Conservation (phyloP, 108 stramenopile species). For the Discostella stelligeroides region DNA sequence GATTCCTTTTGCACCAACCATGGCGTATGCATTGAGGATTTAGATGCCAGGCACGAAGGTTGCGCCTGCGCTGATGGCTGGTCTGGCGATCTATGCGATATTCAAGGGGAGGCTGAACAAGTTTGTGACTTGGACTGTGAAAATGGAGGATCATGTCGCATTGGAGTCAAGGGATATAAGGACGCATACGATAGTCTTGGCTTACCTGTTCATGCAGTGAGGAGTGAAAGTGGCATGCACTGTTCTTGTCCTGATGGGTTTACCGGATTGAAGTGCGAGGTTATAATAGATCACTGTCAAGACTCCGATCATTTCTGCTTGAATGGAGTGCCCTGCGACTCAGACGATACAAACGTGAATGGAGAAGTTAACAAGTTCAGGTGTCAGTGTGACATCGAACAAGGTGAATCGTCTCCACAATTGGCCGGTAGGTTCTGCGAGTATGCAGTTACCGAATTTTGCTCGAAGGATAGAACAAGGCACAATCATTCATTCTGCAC, state of each 20-base stretch:
- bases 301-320: slow-evolving; percentile 51
- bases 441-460: slow-evolving; percentile 50
- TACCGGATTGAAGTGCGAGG: slow-evolving; percentile 67
- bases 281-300: slow-evolving; percentile 51
- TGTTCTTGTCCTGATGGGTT: slow-evolving; percentile 62
- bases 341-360: slow-evolving; percentile 17
- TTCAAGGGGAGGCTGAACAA: slow-evolving; percentile 27
- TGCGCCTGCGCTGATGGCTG: slow-evolving; percentile 40
- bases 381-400: slow-evolving; percentile 22
- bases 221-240: slow-evolving; percentile 55
- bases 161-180: slow-evolving; percentile 48
- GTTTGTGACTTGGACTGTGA: slow-evolving; percentile 36
- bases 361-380: slow-evolving; percentile 30
- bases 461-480: slow-evolving; percentile 23
- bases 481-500: slow-evolving; percentile 36
- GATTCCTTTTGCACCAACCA: slow-evolving; percentile 43
- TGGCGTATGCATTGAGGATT: slow-evolving; percentile 33
- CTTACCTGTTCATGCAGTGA: slow-evolving; percentile 20
- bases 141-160: slow-evolving; percentile 44
- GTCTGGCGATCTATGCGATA: slow-evolving; percentile 47
- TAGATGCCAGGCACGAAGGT: slow-evolving; percentile 24
- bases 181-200: slow-evolving; percentile 28
- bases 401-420: slow-evolving; percentile 25
- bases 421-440: slow-evolving; percentile 47
- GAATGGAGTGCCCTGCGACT: slow-evolving; percentile 53